Evolutionary conservation across 768 basidiomycete genomes (phyloP).

Genomic region (Calocera cornea): DNA sequence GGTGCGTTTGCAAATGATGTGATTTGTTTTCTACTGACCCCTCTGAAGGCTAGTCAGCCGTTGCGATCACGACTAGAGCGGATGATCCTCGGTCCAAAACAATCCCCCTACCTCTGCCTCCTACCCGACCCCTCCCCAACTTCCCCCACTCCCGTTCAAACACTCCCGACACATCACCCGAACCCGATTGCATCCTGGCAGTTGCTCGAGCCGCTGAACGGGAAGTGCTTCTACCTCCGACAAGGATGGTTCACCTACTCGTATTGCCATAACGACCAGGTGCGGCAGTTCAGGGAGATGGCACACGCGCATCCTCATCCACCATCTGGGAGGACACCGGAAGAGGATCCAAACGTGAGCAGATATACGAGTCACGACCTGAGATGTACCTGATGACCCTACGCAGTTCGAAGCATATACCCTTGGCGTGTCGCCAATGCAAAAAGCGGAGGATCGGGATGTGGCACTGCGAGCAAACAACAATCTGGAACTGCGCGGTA

Average conservation of each 20-base stretch:
- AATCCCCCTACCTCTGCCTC: constrained; percentile 56
- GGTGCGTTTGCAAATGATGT: constrained; percentile 5
- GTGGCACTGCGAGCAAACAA: constrained; percentile 34
- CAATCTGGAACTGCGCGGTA: constrained; percentile 63
- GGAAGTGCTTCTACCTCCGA: constrained; percentile 60
- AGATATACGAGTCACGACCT: constrained; percentile 16
- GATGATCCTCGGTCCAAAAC: constrained; percentile 57
- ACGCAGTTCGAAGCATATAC: constrained; percentile 24
- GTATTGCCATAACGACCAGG: constrained; percentile 87
- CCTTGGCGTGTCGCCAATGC: constrained; percentile 35
- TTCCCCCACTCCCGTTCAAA: constrained; percentile 35
- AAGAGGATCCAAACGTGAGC: constrained; percentile 73
- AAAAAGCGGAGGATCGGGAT: constrained; percentile 43
- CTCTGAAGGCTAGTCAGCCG: neutral
- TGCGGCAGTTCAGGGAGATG: constrained; percentile 89
- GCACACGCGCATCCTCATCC: constrained; percentile 47
- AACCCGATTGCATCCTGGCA: constrained; percentile 71
- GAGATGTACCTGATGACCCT: constrained; percentile 15
- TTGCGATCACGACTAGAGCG: constrained; percentile 36
- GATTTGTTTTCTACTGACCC: neutral
- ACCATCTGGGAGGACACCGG: constrained; percentile 62
- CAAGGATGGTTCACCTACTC: constrained; percentile 97
- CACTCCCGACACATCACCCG: constrained; percentile 34
- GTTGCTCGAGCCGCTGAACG: constrained; percentile 62
- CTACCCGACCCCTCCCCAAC: constrained; percentile 48